phyloP scores from a whole-genome alignment of 2,329 filamentous ascomycete genomes.

The Thelonectria discophora region DNA sequence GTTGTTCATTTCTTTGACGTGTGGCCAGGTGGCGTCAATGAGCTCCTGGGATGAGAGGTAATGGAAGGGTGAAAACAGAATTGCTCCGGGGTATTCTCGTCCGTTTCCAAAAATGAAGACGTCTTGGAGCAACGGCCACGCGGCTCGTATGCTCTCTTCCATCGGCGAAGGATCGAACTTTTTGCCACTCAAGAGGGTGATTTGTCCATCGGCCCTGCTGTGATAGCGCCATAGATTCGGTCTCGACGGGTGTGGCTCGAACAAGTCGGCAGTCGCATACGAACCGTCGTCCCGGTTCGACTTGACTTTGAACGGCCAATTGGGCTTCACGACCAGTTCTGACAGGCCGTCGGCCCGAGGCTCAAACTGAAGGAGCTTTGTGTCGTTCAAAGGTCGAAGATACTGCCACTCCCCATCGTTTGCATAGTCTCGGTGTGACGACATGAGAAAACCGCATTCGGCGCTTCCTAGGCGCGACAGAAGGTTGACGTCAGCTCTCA shows the following conservation, averaged over 20 bases:
- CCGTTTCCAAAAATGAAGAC: conserved; percentile 70
- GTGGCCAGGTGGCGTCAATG: conserved; percentile 52
- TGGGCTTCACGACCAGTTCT: conserved; percentile 63
- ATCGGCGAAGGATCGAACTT: conserved; percentile 73
- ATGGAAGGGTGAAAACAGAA: conserved; percentile 58
- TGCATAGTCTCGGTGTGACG: conserved; percentile 65
- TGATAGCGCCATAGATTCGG: conserved; percentile 69
- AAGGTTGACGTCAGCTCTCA: conserved; percentile 61
- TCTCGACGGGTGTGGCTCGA: conserved; percentile 62
- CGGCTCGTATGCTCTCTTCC: conserved; percentile 62
- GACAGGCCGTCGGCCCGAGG: conserved; percentile 51
- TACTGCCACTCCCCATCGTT: conserved; percentile 69
- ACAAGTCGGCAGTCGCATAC: conserved; percentile 71
- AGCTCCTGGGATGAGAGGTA: conserved; percentile 44
- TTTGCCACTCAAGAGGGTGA: conserved; percentile 71
- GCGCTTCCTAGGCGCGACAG: conserved; percentile 71
- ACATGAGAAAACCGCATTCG: conserved; percentile 72
- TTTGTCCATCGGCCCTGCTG: conserved; percentile 67
- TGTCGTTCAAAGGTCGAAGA: conserved; percentile 53
- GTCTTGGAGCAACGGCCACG: conserved; percentile 56
- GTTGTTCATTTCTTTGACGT: conserved; percentile 57
- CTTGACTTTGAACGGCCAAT: conserved; percentile 69
- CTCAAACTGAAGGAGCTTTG: conserved; percentile 55
- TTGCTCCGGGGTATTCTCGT: conserved; percentile 61
- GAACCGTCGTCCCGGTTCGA: conserved; percentile 66